Conservation (phyloP, 345 rosid genomes). For the Gossypium longicalyx region DNA sequence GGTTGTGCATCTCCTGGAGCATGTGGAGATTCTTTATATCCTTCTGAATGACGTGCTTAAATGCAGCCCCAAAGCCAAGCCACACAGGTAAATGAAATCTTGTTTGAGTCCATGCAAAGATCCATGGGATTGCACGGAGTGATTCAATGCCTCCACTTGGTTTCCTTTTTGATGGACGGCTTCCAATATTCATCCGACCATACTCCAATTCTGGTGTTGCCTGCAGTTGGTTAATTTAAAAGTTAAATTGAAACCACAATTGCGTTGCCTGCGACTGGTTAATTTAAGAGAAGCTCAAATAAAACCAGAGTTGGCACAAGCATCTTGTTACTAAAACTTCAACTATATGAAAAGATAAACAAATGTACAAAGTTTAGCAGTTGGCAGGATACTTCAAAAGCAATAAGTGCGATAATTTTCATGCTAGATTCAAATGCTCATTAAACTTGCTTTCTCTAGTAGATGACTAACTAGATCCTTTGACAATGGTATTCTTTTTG, state of each 20-base stretch:
- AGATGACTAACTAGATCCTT: background rate
- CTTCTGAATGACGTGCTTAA: conserved; percentile 61
- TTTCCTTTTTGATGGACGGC: conserved; percentile 89
- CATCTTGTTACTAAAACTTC: background rate
- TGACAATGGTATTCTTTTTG: background rate
- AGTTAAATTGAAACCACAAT: no score
- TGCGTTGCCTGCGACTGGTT: conserved; percentile 59
- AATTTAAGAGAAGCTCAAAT: background rate
- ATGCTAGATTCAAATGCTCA: background rate
- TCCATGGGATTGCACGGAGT: conserved; percentile 99
- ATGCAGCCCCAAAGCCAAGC: conserved; percentile 95
- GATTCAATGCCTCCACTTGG: conserved; percentile 97
- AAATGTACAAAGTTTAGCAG: background rate
- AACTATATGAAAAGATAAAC: background rate
- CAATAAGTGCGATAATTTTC: background rate
- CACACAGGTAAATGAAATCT: conserved; percentile 93
- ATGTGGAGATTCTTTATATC: conserved; percentile 69
- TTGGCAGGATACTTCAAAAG: background rate
- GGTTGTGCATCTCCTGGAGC: conserved; percentile 90
- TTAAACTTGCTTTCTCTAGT: background rate
- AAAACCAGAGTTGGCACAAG: background rate
- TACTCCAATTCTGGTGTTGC: conserved; percentile 95
- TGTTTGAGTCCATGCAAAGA: conserved; percentile 98
- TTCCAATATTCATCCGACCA: conserved; percentile 98
- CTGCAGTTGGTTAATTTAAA: conserved; percentile 25